These are phyloP conservation scores for Ormosia emarginata DNA, from an alignment of 306 rosid species.

Conservation along the genomic window DNA sequence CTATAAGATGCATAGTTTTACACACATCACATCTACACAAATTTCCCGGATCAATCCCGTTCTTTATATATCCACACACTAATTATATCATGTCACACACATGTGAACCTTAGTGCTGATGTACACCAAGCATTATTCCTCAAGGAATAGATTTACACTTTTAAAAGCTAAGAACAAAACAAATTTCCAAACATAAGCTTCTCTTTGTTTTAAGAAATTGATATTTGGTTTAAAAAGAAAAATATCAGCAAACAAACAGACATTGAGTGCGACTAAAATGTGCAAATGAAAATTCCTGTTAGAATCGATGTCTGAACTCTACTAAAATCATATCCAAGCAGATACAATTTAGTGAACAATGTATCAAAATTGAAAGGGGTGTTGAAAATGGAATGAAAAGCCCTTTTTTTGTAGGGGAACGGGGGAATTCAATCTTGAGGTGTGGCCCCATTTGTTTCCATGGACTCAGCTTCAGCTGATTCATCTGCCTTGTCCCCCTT, in stretches of 20 bases:
- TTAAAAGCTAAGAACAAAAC: not conserved
- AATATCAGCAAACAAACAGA: not conserved
- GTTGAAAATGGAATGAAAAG: not conserved
- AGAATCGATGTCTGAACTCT: conserved; percentile 1
- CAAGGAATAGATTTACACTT: not conserved
- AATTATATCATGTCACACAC: too few species aligned
- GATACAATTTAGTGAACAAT: conserved; percentile 43
- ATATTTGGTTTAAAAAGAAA: not conserved
- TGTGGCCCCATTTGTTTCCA: conserved; percentile 60
- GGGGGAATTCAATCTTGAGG: conserved; percentile 43
- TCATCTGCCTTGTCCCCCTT: conserved; percentile 76
- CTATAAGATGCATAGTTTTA: too few species aligned
- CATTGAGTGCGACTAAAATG: not conserved
- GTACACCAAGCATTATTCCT: too few species aligned
- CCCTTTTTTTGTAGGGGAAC: not conserved
- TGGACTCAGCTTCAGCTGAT: conserved; percentile 58
- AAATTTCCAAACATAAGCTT: not conserved
- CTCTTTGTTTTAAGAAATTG: not conserved
- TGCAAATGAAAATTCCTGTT: conserved; percentile 19
- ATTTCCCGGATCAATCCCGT: too few species aligned
- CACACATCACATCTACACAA: too few species aligned
- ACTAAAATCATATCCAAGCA: conserved; percentile 51
- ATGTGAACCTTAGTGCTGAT: too few species aligned
- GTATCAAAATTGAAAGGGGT: conserved; percentile 59
- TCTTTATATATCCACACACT: too few species aligned